Percentiles rank a stretch among this genome's conserved stretches.
Conservation (phyloP, 148 eudicot genomes). For the Limonium bicolor region DNA sequence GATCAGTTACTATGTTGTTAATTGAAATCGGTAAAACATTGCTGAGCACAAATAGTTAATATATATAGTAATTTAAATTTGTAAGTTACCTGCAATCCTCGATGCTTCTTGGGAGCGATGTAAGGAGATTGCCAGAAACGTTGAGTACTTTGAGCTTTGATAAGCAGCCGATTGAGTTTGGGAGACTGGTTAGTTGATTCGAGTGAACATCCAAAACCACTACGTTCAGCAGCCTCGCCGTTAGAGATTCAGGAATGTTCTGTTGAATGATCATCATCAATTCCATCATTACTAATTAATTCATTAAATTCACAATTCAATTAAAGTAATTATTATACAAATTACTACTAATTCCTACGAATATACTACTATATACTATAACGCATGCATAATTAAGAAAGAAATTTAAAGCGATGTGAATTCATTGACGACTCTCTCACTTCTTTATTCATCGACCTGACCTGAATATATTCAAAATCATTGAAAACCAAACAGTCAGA, state of each 20-base stretch:
- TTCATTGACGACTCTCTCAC: background rate
- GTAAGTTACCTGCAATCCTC: constrained; percentile 79
- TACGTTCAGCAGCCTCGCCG: constrained; percentile 57
- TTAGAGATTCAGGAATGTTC: constrained; percentile 61
- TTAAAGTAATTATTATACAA: background rate
- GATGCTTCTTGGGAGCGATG: constrained; percentile 42
- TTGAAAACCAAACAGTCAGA: background rate
- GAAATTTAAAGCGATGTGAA: background rate
- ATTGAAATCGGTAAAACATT: too few relatives aligned
- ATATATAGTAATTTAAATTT: too few relatives aligned
- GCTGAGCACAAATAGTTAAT: too few relatives aligned
- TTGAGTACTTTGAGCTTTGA: constrained; percentile 52
- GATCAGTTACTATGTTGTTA: too few relatives aligned
- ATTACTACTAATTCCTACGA: too few relatives aligned
- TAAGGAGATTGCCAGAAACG: constrained; percentile 57
- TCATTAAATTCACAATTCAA: background rate
- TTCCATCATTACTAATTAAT: background rate
- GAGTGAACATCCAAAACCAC: constrained; percentile 62
- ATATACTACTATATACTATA: background rate
- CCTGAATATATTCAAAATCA: too few relatives aligned
- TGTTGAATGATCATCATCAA: constrained; percentile 17
- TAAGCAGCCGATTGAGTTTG: constrained; percentile 75
- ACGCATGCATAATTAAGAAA: background rate
- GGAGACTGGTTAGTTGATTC: constrained; percentile 53
- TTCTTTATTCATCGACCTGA: background rate